Evolutionary conservation across 495 filamentous ascomycete genomes (phyloP), one percentile per base, ranked within the genome.

Genomic region (Immersiella caudata): DNA sequence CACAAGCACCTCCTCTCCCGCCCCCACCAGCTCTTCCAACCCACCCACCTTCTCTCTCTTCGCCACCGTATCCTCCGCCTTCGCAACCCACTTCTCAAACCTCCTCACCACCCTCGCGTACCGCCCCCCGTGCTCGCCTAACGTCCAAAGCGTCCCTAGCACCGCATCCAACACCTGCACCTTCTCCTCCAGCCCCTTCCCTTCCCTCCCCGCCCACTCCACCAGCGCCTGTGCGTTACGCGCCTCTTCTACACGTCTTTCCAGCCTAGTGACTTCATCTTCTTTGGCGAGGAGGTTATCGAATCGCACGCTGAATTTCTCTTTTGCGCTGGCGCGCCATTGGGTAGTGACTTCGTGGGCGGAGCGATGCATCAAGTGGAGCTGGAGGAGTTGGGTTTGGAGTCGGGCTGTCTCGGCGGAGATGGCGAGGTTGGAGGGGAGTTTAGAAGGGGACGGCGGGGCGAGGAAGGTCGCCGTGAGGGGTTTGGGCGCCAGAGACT

Each of bases 301-400:
- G 64, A 85, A 88, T 36, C 79, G 77, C 0, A 24, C 58, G 2
- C 74, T 72, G 6, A 87, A 72, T 36, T 75, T 77, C 35, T 66
- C 29, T 58, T 78, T 75, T 0, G 85, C 85, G 70, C 82, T 84
- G 1, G 64, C 75, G 58, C 78, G 75, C 85, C 85, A 89, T 55
- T 79, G 73, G 11, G 52, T 58, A 11, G 65, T 68, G 50, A 75
- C 74, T 12, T 46, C 62, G 8, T 67, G 64, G 18, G 82, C 81
- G 56, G 76, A 75, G 60, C 81, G 83, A 78, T 92, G 90, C 14
- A 93, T 78, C 11, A 94, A 79, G 72, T 88, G 86, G 6, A 94
- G 78, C 72, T 93, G 90, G 24, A 93, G 79, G 22, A 95, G 81
- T 71, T 93, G 90, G 0, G 88, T 87, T 72, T 93, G 91, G 29